Base-by-base conservation (phyloP, 2,329 filamentous ascomycete species). In the Botryosphaeria dothidea region DNA sequence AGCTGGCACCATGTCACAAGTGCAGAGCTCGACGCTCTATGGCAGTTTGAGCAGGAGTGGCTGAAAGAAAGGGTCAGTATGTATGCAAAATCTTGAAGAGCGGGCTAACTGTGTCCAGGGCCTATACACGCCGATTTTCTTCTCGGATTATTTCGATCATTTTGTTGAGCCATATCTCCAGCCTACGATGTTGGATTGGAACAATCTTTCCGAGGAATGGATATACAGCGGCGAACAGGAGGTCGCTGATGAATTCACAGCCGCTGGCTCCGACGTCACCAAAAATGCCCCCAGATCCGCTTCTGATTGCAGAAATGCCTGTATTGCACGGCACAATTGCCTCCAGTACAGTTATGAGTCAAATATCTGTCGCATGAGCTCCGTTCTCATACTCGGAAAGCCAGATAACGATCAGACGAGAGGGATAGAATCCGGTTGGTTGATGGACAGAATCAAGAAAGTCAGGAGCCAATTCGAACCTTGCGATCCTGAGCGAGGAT, bases 311-410 rank as follows among this genome's bases (percentile, higher is more conserved):
- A 67, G 71, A 43, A 62, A 67, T 2, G 67, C 72, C 21, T 79
- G 77, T 68, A 51, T 69, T 2, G 46, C 67, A 2, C 67, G 70
- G 0, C 68, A 71, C 3, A 72, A 78, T 15, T 80, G 78, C 48
- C 17, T 79, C 60, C 77, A 80, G 63, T 79, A 76, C 74, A 73
- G 71, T 7, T 74, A 72, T 17, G 69, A 70, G 4, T 70, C 74
- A 4, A 73, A 74, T 0, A 71, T 74, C 43, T 78, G 77, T 60
- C 70, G 74, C 58, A 67, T 75, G 0, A 72, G 76, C 21, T 75
- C 75, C 31, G 69, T 71, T 0, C 52, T 79, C 2, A 60, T 73
- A 21, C 64, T 78, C 8, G 75, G 74, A 25, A 70, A 49, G 13
- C 65, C 66, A 41, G 62, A 45, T 45, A 15, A 60, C 60, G 17